Evolutionary conservation across 192 early-diverging fungal genomes (phyloP).

Genomic region (Entomortierella lignicola): DNA sequence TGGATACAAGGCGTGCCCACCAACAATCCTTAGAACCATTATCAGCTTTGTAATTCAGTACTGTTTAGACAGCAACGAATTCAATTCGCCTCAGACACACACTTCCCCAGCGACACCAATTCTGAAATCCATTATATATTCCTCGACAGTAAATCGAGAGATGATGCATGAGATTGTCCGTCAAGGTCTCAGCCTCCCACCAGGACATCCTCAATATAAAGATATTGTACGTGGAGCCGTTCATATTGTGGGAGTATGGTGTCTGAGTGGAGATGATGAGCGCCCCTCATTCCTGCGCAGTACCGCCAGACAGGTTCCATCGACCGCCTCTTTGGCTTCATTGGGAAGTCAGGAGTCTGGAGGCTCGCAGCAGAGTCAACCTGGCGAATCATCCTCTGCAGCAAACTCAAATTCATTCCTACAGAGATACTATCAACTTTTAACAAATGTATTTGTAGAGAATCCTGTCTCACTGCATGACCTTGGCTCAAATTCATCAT

Average conservation of each 20-base stretch:
- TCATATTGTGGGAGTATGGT: constrained; percentile 76
- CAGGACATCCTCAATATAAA: constrained; percentile 63
- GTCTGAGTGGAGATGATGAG: constrained; percentile 75
- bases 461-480: constrained; percentile 33
- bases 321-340: constrained; percentile 18
- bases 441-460: constrained; percentile 72
- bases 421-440: constrained; percentile 73
- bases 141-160: constrained; percentile 71
- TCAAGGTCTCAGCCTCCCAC: constrained; percentile 76
- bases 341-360: constrained; percentile 10
- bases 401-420: constrained; percentile 70
- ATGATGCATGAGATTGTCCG: constrained; percentile 81
- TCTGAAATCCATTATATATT: constrained; percentile 68
- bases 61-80: constrained; percentile 67
- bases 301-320: constrained; percentile 16
- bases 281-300: constrained; percentile 72
- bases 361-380: constrained; percentile 10
- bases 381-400: constrained; percentile 39
- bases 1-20: constrained; percentile 77
- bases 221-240: constrained; percentile 74
- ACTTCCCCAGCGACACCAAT: constrained; percentile 72
- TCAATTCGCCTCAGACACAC: constrained; percentile 43
- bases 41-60: constrained; percentile 75
- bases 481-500: constrained; percentile 50
- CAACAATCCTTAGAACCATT: constrained; percentile 72